Evolutionary conservation across 2,329 filamentous ascomycete genomes (phyloP).

Genomic region (Penicillium sp.): DNA sequence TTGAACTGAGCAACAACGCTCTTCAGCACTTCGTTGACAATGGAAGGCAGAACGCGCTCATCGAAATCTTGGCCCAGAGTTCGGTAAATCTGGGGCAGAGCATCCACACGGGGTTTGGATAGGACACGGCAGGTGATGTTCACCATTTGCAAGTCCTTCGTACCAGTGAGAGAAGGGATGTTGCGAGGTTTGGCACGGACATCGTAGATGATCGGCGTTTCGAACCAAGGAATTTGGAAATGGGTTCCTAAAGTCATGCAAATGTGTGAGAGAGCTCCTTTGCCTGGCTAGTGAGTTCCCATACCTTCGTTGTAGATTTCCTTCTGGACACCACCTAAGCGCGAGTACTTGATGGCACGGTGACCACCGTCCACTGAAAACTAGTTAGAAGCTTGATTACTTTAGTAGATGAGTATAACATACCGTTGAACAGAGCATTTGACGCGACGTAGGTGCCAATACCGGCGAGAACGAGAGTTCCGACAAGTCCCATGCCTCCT

Average conservation of each 20-base stretch:
- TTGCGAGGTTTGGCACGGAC: conserved; percentile 97
- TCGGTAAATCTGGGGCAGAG: conserved; percentile 93
- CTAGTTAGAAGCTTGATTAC: conserved; percentile 13
- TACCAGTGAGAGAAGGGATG: conserved; percentile 93
- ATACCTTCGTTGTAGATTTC: conserved; percentile 94
- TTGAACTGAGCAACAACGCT: conserved; percentile 99
- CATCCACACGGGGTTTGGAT: conserved; percentile 80
- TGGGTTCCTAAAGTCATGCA: conserved; percentile 67
- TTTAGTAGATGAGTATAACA: conserved; percentile 5
- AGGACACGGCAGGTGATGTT: conserved; percentile 99
- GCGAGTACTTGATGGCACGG: conserved; percentile 96
- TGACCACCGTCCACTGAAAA: conserved; percentile 87
- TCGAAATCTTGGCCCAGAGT: conserved; percentile 95
- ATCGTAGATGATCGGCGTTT: conserved; percentile 94
- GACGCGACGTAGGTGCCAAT: conserved; percentile 42
- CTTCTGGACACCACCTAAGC: conserved; percentile 86
- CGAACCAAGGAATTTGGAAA: conserved; percentile 91
- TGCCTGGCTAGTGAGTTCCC: neutral
- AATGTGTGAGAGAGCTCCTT: conserved; percentile 8
- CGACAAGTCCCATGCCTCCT: conserved; percentile 54
- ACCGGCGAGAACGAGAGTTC: conserved; percentile 53
- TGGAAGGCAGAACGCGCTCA: conserved; percentile 91
- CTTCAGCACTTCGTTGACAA: conserved; percentile 98
- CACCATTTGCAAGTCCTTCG: conserved; percentile 99
- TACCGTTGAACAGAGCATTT: conserved; percentile 68